phyloP scores from a whole-genome alignment of 1,284 basidiomycete species.

The Cryptococcus sp. region DNA sequence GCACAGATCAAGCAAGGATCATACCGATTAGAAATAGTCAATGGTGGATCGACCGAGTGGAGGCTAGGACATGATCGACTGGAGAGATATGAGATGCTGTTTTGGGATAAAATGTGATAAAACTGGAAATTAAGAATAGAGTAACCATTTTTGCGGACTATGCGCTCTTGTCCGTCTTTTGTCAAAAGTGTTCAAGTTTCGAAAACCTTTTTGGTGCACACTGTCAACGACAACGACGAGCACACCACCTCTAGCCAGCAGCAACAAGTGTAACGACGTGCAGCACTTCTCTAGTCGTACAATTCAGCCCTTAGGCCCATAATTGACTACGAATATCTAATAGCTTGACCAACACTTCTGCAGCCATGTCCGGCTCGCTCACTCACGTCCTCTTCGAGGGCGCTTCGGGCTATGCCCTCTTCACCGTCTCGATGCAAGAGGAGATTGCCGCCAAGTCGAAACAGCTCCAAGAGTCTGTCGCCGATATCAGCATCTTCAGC shows the following conservation, averaged over 20 bases:
- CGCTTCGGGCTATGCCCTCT: slow-evolving; percentile 92
- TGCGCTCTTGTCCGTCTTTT: background rate
- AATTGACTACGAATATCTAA: too few relatives aligned
- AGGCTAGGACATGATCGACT: background rate
- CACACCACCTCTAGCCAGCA: background rate
- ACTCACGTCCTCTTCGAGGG: slow-evolving; percentile 94
- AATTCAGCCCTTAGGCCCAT: too few relatives aligned
- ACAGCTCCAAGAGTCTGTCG: slow-evolving; percentile 81
- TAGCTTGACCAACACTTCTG: background rate
- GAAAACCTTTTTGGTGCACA: slow-evolving; percentile 4
- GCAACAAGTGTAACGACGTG: background rate
- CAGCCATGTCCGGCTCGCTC: slow-evolving; percentile 53
- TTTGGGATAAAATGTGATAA: slow-evolving; percentile 9
- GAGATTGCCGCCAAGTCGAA: slow-evolving; percentile 82
- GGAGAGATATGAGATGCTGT: background rate
- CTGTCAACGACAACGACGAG: background rate
- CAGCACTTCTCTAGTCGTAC: too few relatives aligned
- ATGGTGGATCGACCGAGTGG: background rate
- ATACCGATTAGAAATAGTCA: background rate
- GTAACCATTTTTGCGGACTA: background rate
- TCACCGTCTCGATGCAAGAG: slow-evolving; percentile 85
- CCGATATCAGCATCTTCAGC: slow-evolving; percentile 84
- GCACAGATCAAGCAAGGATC: background rate
- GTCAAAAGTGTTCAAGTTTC: background rate
- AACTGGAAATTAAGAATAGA: background rate